Conservation (phyloP, 1,284 basidiomycete genomes). For the Vanrija sp. region DNA sequence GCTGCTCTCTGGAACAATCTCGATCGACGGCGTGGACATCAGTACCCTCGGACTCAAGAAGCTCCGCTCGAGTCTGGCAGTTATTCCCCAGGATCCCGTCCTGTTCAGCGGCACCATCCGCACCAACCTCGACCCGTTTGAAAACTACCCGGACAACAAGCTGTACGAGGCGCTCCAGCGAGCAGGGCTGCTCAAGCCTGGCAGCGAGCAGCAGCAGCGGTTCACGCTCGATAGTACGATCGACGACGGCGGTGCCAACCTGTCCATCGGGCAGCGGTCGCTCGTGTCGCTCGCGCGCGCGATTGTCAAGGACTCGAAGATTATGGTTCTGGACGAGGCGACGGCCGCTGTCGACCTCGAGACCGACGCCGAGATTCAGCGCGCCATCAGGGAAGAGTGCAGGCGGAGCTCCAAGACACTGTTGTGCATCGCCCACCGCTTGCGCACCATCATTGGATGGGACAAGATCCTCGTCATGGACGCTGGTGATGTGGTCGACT, state of each 20-base stretch:
- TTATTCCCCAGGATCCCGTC: constrained; percentile 59
- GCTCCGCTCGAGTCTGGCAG: constrained; percentile 45
- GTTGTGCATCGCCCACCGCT: constrained; percentile 72
- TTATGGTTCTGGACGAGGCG: constrained; percentile 59
- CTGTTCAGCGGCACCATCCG: constrained; percentile 57
- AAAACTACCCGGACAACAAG: constrained; percentile 63
- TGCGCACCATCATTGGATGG: constrained; percentile 70
- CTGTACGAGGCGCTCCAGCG: constrained; percentile 75
- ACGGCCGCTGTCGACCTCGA: constrained; percentile 65
- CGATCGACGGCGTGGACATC: constrained; percentile 53
- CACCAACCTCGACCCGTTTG: constrained; percentile 66
- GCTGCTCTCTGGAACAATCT: constrained; percentile 43
- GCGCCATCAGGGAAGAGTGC: constrained; percentile 68
- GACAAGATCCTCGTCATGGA: constrained; percentile 73
- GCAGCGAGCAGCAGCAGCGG: background rate
- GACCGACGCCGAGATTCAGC: constrained; percentile 68
- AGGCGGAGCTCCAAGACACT: constrained; percentile 64
- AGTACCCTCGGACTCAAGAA: constrained; percentile 50
- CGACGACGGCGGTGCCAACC: constrained; percentile 30
- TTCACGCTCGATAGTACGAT: background rate
- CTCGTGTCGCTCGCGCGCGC: constrained; percentile 63
- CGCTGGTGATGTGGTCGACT: constrained; percentile 57
- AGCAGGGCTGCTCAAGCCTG: constrained; percentile 58
- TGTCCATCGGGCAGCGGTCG: constrained; percentile 1
- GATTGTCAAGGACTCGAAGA: constrained; percentile 62